phyloP scores from a whole-genome alignment of 2,329 filamentous ascomycete species.

The Aspergillus fijiensis region DNA sequence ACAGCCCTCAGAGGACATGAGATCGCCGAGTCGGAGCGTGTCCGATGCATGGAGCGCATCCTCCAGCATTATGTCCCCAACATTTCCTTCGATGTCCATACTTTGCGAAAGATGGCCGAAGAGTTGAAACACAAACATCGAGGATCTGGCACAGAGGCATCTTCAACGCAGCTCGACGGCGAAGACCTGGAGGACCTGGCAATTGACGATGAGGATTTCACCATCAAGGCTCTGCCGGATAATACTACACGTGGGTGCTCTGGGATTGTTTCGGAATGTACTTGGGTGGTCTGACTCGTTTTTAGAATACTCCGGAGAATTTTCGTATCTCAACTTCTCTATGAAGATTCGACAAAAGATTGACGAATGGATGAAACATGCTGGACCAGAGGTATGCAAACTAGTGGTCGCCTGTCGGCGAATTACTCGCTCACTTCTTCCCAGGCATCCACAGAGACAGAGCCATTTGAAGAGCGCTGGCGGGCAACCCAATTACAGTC shows the following conservation, averaged over 20 bases:
- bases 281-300: constrained; percentile 11
- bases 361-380: constrained; percentile 44
- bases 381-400: constrained; percentile 35
- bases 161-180: constrained; percentile 31
- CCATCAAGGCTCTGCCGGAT: constrained; percentile 40
- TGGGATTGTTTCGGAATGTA: background rate
- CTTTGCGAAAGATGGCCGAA: constrained; percentile 45
- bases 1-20: constrained; percentile 35
- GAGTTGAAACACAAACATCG: constrained; percentile 43
- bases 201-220: constrained; percentile 44
- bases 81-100: constrained; percentile 43
- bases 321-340: constrained; percentile 47
- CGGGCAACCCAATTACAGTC: constrained; percentile 44
- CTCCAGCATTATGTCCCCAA: constrained; percentile 51
- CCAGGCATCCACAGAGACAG: constrained; percentile 38
- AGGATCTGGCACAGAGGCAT: constrained; percentile 29
- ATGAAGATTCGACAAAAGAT: constrained; percentile 45
- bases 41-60: constrained; percentile 49
- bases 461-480: constrained; percentile 45
- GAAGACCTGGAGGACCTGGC: constrained; percentile 43
- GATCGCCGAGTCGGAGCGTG: constrained; percentile 37
- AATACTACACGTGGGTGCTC: constrained; percentile 39
- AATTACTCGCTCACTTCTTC: constrained; percentile 10
- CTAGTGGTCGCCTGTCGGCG: background rate
- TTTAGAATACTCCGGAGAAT: constrained; percentile 47